phyloP scores from a whole-genome alignment of 2,329 filamentous ascomycete genomes.

The Diaporthe citrichinensis region DNA sequence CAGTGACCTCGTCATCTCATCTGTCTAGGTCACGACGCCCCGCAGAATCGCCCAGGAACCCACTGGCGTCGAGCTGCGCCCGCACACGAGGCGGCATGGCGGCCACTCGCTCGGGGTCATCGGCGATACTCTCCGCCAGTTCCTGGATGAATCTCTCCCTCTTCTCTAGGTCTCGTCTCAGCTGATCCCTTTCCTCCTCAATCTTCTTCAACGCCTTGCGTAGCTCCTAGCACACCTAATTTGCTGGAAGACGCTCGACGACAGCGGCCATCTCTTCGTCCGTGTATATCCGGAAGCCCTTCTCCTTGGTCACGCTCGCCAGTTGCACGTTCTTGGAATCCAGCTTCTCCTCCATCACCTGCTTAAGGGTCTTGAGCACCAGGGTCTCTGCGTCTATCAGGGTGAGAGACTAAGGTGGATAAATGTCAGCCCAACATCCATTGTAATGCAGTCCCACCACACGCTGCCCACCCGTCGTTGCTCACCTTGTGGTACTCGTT shows the following conservation, averaged over 20 bases:
- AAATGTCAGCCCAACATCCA: background rate
- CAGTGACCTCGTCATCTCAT: constrained; percentile 38
- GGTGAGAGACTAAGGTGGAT: constrained; percentile 78
- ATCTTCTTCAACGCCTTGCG: background rate
- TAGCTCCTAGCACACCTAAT: constrained; percentile 56
- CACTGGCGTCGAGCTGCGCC: background rate
- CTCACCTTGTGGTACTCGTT: constrained; percentile 95
- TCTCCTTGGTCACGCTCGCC: constrained; percentile 97
- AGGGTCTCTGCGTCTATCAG: constrained; percentile 94
- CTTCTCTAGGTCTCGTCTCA: background rate
- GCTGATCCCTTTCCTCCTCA: constrained; percentile 6
- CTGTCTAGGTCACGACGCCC: constrained; percentile 33
- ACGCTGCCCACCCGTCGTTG: background rate
- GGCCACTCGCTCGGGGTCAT: background rate
- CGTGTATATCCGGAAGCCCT: constrained; percentile 98
- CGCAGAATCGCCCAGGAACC: background rate
- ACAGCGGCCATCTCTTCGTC: constrained; percentile 97
- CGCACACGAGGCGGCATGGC: background rate
- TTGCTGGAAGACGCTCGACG: constrained; percentile 84
- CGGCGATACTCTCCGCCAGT: background rate
- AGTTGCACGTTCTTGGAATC: constrained; percentile 99
- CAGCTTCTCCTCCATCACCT: constrained; percentile 99
- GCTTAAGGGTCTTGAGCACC: constrained; percentile 97
- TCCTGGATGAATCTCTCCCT: too few species aligned
- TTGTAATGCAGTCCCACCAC: background rate